phyloP scores from a whole-genome alignment of 2,329 filamentous ascomycete genomes.

The Sodiomyces alkalinus region DNA sequence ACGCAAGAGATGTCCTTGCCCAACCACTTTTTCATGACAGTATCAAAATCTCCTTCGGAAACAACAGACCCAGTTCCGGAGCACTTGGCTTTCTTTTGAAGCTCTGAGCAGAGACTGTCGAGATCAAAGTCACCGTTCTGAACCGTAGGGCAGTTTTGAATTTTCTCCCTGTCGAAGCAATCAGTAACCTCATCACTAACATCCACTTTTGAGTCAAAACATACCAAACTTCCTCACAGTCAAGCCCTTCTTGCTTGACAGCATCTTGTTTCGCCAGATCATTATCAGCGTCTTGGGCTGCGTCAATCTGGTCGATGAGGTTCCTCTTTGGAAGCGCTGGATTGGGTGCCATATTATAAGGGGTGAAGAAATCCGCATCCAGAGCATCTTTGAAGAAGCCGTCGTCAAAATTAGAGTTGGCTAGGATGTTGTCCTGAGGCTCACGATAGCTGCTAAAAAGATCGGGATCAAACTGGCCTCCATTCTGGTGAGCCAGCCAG shows the following conservation, averaged over 20 bases:
- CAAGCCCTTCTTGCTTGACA: slow-evolving; percentile 43
- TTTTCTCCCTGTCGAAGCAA: slow-evolving; percentile 55
- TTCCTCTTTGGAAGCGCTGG: slow-evolving; percentile 36
- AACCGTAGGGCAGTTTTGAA: slow-evolving; percentile 76
- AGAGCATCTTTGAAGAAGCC: slow-evolving; percentile 61
- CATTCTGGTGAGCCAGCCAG: slow-evolving; percentile 67
- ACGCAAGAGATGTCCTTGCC: slow-evolving; percentile 21
- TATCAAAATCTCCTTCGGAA: slow-evolving; percentile 76
- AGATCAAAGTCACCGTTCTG: slow-evolving; percentile 87
- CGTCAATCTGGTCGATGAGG: slow-evolving; percentile 65
- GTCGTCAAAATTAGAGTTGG: slow-evolving; percentile 55
- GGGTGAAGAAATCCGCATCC: slow-evolving; percentile 65
- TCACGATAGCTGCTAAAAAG: slow-evolving; percentile 89
- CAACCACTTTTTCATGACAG: slow-evolving; percentile 52
- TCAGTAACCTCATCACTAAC: slow-evolving; percentile 25
- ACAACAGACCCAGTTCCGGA: slow-evolving; percentile 83
- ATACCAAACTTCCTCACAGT: slow-evolving; percentile 88
- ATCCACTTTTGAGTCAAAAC: no score
- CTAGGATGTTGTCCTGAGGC: slow-evolving; percentile 65
- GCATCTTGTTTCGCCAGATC: slow-evolving; percentile 32
- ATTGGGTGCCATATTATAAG: slow-evolving; percentile 53
- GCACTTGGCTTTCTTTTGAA: slow-evolving; percentile 92
- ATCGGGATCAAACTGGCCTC: slow-evolving; percentile 77
- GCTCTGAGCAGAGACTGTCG: slow-evolving; percentile 79
- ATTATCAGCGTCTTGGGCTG: slow-evolving; percentile 54